Base-by-base conservation (phyloP, 306 rosid species). In the Adenanthera pavonina region DNA sequence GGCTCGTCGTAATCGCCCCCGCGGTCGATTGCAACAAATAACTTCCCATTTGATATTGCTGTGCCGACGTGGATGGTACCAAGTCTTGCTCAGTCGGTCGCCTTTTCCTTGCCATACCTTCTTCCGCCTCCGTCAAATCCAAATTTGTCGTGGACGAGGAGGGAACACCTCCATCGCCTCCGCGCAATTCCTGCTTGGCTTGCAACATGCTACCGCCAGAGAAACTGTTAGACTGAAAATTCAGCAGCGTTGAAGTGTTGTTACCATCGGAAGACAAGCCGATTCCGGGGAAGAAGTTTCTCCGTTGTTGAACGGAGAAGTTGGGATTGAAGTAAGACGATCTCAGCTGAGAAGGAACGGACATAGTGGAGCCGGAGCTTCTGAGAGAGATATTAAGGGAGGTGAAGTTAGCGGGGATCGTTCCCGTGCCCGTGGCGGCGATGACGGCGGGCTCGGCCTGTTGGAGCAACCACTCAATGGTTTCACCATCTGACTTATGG, bases 401-500 rank as follows among this genome's bases (percentile, higher is more conserved):
- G 0, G 97, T 90, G 93, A 92, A 92, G 80, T 92, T 92, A 0
- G 97, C 97, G 0, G 97, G 97, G 84, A 90, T 92, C 0, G 97
- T 92, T 0, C 97, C 97, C 1, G 97, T 90, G 2, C 97, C 97
- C 0, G 94, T 90, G 61, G 97, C 97, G 38, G 97, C 97, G 78
- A 90, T 92, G 80, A 92, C 94, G 0, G 97, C 85, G 0, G 97
- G 97, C 57, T 92, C 97, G 0, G 97, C 97, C 73, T 92, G 97
- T 65, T 92, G 97, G 54, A 92, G 97, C 0, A 92, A 84, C 97
- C 97, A 92, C 87, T 92, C 97, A 44, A 92, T 90, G 75, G 97
- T 92, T 53, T 92, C 97, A 0, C 97, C 97, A n/a, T 92, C 97
- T 4, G 97, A 92, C 83, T 92, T 92, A 83, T 92, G 97, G 3